Conservation (phyloP, 345 rosid genomes). For the Microcos paniculata region DNA sequence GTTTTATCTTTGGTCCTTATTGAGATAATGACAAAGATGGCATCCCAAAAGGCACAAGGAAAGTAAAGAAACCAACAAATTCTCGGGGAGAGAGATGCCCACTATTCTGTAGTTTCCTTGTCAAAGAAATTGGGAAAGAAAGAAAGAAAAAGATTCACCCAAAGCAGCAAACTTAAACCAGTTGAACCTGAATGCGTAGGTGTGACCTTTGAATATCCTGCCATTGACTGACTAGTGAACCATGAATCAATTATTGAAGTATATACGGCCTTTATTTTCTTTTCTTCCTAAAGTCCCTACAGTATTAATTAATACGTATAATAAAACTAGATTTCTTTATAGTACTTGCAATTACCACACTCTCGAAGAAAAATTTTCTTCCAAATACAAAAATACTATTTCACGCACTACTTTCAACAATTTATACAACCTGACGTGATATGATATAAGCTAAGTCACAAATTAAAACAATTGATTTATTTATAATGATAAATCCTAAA, state of each 20-base stretch:
- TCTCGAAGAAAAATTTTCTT: too few relatives aligned
- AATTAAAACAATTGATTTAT: too few relatives aligned
- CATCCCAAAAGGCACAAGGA: constrained; percentile 16
- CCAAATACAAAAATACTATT: too few relatives aligned
- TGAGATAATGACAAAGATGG: constrained; percentile 22
- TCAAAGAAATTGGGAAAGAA: not conserved
- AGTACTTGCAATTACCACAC: too few relatives aligned
- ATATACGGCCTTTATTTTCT: not conserved
- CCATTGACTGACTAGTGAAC: not conserved
- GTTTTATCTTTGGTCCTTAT: not conserved
- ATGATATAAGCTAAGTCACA: too few relatives aligned
- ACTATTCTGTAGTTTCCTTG: not conserved
- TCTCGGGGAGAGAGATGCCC: constrained; percentile 27
- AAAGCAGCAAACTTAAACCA: not conserved
- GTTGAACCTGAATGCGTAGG: too few relatives aligned
- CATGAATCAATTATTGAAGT: not conserved
- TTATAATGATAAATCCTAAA: too few relatives aligned
- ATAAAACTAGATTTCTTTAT: too few relatives aligned
- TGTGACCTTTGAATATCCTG: not conserved
- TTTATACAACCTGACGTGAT: too few relatives aligned
- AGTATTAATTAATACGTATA: too few relatives aligned
- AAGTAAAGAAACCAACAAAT: constrained; percentile 12
- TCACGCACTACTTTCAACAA: too few relatives aligned
- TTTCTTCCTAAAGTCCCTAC: too few relatives aligned
- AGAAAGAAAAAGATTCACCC: not conserved